Evolutionary conservation across 345 rosid species (phyloP).

Genomic region (Salix brachista): DNA sequence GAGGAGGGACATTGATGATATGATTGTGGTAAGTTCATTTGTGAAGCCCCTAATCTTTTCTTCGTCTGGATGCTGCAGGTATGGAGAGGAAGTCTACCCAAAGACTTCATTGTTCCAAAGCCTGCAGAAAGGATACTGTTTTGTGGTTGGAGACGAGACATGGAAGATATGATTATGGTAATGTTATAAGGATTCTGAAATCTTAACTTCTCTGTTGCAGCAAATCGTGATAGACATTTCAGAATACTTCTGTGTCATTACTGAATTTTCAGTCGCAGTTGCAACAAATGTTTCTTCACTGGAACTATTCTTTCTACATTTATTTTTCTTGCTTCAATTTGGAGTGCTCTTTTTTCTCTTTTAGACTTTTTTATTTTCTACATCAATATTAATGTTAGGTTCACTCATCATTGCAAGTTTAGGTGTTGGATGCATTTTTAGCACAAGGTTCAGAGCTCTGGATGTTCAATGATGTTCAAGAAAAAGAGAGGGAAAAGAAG

Average conservation of each 20-base stretch:
- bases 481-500: constrained; percentile 63
- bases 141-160: constrained; percentile 83
- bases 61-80: constrained; percentile 64
- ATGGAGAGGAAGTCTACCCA: constrained; percentile 58
- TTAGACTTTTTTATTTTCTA: not conserved
- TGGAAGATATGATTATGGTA: constrained; percentile 84
- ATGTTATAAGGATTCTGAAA: constrained; percentile 31
- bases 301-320: not conserved
- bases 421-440: constrained; percentile 69
- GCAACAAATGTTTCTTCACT: constrained; percentile 9
- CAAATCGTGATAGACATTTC: constrained; percentile 28
- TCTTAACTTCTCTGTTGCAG: constrained; percentile 24
- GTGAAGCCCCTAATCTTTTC: constrained; percentile 54
- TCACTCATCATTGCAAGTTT: constrained; percentile 16
- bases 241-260: constrained; percentile 5
- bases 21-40: constrained; percentile 73
- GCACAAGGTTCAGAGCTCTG: constrained; percentile 75
- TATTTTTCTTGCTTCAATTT: not conserved
- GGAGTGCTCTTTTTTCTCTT: not conserved
- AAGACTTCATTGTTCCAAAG: constrained; percentile 51
- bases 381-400: not conserved
- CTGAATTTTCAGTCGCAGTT: constrained; percentile 9
- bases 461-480: constrained; percentile 79
- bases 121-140: constrained; percentile 58
- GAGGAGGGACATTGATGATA: constrained; percentile 88